phyloP scores from a whole-genome alignment of 2,329 filamentous ascomycete genomes.

The Penicillium sp. region DNA sequence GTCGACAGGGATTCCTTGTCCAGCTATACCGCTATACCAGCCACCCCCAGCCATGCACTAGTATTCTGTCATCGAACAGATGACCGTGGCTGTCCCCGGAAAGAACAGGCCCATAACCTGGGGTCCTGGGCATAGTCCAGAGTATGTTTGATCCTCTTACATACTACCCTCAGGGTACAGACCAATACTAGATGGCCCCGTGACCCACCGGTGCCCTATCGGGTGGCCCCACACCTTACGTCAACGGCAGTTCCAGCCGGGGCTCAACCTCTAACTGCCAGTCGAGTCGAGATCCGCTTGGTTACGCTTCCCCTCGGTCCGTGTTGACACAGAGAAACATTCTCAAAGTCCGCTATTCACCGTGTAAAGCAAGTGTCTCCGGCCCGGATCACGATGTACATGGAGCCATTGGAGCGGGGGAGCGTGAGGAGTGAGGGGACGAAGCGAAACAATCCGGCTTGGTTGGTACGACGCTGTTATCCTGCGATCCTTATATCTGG shows the following conservation, averaged over 20 bases:
- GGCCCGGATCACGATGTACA: constrained; percentile 18
- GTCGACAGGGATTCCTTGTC: too few species aligned
- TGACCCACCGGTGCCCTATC: constrained; percentile 9
- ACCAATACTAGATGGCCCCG: constrained; percentile 15
- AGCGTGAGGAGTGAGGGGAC: constrained; percentile 4
- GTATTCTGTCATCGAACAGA: neutral
- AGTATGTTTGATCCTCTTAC: neutral
- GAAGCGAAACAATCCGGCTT: neutral
- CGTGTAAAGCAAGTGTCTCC: constrained; percentile 15
- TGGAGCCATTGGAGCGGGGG: constrained; percentile 6
- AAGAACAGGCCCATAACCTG: neutral
- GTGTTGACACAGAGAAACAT: constrained; percentile 34
- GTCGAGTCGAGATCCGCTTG: constrained; percentile 32
- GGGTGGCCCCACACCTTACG: constrained; percentile 14
- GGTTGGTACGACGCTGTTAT: constrained; percentile 6
- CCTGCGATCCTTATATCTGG: neutral
- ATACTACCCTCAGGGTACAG: too few species aligned
- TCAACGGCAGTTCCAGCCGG: constrained; percentile 22
- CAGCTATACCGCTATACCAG: too few species aligned
- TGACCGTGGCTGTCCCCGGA: neutral
- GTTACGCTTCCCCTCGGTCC: constrained; percentile 38
- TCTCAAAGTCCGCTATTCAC: constrained; percentile 4
- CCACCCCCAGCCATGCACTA: too few species aligned
- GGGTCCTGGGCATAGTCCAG: neutral
- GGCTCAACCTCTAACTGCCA: constrained; percentile 8